Base-by-base conservation (phyloP, 768 basidiomycete genomes). In the Russula lepida region DNA sequence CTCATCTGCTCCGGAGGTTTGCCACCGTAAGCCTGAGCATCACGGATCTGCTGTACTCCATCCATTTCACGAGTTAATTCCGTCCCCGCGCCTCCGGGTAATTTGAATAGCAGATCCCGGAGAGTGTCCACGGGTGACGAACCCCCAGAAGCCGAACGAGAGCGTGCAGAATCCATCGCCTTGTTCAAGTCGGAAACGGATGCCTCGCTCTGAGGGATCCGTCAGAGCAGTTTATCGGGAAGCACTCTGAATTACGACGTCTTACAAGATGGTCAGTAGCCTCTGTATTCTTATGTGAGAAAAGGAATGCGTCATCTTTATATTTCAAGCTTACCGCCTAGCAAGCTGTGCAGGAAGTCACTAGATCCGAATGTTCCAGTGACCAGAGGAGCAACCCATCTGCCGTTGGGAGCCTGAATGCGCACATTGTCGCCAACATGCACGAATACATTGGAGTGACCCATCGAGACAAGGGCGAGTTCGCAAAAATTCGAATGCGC, bases 401-500 rank as follows among this genome's bases (percentile, higher is more conserved):
- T 80, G 0, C 92, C 89, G 58, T 84, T 81, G 0, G 85, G 89
- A 13, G 88, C 84, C 55, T 84, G 84, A 33, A 95, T 76, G 39
- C 84, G 79, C 11, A 86, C 86, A 51, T 82, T 80, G 58, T 90
- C 86, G 5, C 95, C 95, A 33, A 95, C 89, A 67, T 98, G 94
- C 30, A 83, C 71, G 74, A 97, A 98, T 3, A 95, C 85, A 46
- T 92, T 76, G 0, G 71, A 65, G 70, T 93, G 76, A 0, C 94
- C 95, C 75, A 92, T 75, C 0, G 79, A 77, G 37, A 86, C 81
- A 13, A 98, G 81, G 0, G 83, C 78, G 11, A 95, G 77, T 72
- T 97, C 93, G 76, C 88, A 91, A 70, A 89, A 95, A 75, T 95
- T 90, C 57, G 86, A 88, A 70, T 97, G 94, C 0, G 93, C 91